These are phyloP conservation scores for Blepharisma japonicum DNA, from an alignment of 73 alveolate species.

Conservation along the genomic window DNA sequence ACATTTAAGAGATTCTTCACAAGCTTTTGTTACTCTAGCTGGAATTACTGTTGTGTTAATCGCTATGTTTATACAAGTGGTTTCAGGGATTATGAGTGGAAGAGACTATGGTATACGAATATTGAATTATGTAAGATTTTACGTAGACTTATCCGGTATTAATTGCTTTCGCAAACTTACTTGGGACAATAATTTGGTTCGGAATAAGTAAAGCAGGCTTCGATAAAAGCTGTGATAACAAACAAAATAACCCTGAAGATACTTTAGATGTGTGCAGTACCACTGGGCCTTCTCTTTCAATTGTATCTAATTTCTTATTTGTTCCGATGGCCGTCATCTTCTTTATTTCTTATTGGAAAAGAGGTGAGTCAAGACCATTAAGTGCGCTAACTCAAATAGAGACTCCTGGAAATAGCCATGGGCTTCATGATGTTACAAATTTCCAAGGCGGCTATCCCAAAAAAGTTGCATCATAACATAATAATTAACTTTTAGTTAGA, in stretches of 20 bases:
- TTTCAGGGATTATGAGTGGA: not conserved
- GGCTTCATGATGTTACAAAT: too few relatives aligned
- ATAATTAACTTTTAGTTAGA: too few relatives aligned
- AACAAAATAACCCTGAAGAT: not conserved
- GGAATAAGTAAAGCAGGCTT: not conserved
- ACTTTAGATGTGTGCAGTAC: not conserved
- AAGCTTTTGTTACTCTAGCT: not conserved
- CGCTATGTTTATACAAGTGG: not conserved
- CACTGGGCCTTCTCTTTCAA: slow-evolving; percentile 9
- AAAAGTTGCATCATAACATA: too few relatives aligned
- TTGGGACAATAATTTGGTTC: not conserved
- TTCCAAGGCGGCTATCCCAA: too few relatives aligned
- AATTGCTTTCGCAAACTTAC: not conserved
- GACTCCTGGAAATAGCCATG: too few relatives aligned
- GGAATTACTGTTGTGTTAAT: not conserved
- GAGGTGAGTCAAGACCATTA: not conserved
- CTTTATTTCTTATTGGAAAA: not conserved
- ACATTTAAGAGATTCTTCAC: not conserved
- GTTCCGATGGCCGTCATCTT: not conserved
- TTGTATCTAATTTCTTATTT: slow-evolving; percentile 5
- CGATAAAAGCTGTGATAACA: not conserved
- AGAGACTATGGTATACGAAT: not conserved
- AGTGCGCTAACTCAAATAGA: too few relatives aligned
- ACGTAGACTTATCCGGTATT: not conserved
- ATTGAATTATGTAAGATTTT: slow-evolving; percentile 8